Base-by-base conservation (phyloP, 768 basidiomycete genomes). In the Collybiopsis confluens region DNA sequence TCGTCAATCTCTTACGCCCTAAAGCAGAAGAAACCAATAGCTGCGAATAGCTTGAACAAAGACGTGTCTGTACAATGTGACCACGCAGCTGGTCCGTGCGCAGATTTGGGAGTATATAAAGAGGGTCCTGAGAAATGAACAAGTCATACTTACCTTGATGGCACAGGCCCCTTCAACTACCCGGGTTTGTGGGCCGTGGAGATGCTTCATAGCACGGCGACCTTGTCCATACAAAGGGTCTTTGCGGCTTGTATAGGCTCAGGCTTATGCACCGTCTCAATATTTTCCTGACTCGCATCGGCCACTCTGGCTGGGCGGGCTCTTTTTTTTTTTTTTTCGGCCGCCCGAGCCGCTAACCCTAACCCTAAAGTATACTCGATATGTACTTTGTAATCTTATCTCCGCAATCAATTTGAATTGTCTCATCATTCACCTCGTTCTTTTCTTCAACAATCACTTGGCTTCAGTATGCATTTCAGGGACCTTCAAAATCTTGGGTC, bases 191-290 rank as follows among this genome's bases (percentile, higher is more conserved):
- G 79, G 82, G 78, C 73, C 59, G 68, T 73, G 66, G 75, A 75
- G 68, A 72, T 62, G 68, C 75, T 77, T 70, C 81, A 83, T 83
- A 81, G 81, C 81, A 83, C 79, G 81, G 82, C 81, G 81, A 83
- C 82, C 78, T 61, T 83, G 80, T 82, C 81, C 82, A 68, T 58
- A 69, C 77, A 83, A 79, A 77, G 80, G 74, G 74, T 70, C 63
- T 68, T 63, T 63, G 62, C 64, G 75, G 77, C 66, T 83, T 83
- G 81, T 83, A 77, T 85, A 80, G 68, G 79, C 80, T 80, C 79
- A 73, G 82, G 83, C 75, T 76, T 80, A 84, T 83, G 85, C 83
- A 86, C 78, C 77, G 81, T 85, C 83, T 75, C 61, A 85, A 86
- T 86, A 86, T 86, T 86, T 86, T 77, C 83, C 84, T 70, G 83